Percentiles rank a stretch among this genome's conserved stretches.
phyloP scores from a whole-genome alignment of 805 yeast species.

The Hanseniaspora vineae region DNA sequence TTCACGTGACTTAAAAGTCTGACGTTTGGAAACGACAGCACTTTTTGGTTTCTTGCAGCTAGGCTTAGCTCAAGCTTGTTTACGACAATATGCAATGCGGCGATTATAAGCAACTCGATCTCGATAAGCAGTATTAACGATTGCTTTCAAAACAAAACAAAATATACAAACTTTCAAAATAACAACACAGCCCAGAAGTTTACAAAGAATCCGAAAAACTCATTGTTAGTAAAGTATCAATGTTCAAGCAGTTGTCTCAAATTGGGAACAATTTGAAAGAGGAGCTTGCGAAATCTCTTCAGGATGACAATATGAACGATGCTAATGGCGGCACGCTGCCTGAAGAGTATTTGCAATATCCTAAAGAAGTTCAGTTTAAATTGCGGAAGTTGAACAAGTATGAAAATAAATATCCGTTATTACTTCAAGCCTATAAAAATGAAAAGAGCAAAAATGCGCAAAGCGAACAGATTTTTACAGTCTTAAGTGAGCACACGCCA shows the following conservation, averaged over 20 bases:
- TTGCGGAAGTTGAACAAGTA: slow-evolving; percentile 70
- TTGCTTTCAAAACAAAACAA: too few species aligned
- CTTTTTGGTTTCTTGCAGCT: too few species aligned
- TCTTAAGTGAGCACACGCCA: slow-evolving; percentile 72
- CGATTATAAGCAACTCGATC: too few species aligned
- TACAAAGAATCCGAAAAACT: background rate
- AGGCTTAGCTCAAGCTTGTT: too few species aligned
- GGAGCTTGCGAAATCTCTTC: slow-evolving; percentile 4
- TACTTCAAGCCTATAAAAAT: slow-evolving; percentile 68
- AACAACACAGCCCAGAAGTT: too few species aligned
- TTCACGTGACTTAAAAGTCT: too few species aligned
- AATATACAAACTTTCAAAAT: too few species aligned
- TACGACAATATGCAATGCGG: too few species aligned
- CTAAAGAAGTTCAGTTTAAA: slow-evolving; percentile 46
- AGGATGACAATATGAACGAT: slow-evolving; percentile 5
- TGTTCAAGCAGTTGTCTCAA: slow-evolving; percentile 4
- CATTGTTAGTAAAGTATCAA: background rate
- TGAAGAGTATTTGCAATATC: slow-evolving; percentile 12
- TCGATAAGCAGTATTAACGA: too few species aligned
- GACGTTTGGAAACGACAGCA: too few species aligned
- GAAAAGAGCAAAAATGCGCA: slow-evolving; percentile 59
- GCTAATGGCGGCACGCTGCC: slow-evolving; percentile 2
- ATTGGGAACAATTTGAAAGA: slow-evolving; percentile 7
- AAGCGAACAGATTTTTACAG: slow-evolving; percentile 50
- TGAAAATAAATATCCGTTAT: slow-evolving; percentile 79